A percentile compares a stretch with the other conserved stretches of the same genome.
Evolutionary conservation across 2,329 filamentous ascomycete species (phyloP).

Genomic region (Knoxdaviesia proteae): DNA sequence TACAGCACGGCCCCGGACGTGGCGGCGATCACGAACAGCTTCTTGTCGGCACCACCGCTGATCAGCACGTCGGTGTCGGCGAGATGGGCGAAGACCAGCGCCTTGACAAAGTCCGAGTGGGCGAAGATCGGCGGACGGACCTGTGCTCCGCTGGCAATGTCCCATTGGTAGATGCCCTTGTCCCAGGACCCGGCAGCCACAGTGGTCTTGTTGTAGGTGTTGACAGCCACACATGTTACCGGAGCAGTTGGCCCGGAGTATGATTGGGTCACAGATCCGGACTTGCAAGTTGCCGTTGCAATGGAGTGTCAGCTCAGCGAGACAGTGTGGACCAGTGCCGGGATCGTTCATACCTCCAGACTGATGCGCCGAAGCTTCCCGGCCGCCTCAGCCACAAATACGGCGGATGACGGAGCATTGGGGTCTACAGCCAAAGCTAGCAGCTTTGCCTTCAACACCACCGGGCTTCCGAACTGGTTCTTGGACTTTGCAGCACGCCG

Average conservation of each 20-base stretch:
- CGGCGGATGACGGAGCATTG: slow-evolving; percentile 27
- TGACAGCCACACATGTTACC: slow-evolving; percentile 54
- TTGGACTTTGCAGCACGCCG: slow-evolving; percentile 48
- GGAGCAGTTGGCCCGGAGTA: slow-evolving; percentile 65
- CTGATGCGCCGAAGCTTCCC: slow-evolving; percentile 56
- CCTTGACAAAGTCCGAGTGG: slow-evolving; percentile 83
- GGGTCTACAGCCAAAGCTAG: slow-evolving; percentile 54
- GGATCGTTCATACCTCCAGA: slow-evolving; percentile 38
- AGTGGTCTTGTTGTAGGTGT: slow-evolving; percentile 29
- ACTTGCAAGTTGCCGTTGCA: background rate
- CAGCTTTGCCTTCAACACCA: slow-evolving; percentile 69
- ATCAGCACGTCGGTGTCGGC: slow-evolving; percentile 42
- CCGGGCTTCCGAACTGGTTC: slow-evolving; percentile 68
- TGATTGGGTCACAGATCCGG: slow-evolving; percentile 8
- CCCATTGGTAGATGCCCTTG: slow-evolving; percentile 76
- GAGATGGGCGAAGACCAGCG: slow-evolving; percentile 42
- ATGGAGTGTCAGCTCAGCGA: background rate
- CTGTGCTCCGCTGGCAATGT: slow-evolving; percentile 30
- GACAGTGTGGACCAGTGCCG: background rate
- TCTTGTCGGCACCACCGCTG: slow-evolving; percentile 58
- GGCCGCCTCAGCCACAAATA: slow-evolving; percentile 77
- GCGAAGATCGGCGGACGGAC: slow-evolving; percentile 44
- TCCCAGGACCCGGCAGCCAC: slow-evolving; percentile 90
- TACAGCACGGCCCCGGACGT: slow-evolving; percentile 47
- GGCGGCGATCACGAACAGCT: slow-evolving; percentile 69